Evolutionary conservation across 208 protist species (phyloP), one percentile per base, ranked within the genome.

Genomic region (Trypanosomatidae sp.): DNA sequence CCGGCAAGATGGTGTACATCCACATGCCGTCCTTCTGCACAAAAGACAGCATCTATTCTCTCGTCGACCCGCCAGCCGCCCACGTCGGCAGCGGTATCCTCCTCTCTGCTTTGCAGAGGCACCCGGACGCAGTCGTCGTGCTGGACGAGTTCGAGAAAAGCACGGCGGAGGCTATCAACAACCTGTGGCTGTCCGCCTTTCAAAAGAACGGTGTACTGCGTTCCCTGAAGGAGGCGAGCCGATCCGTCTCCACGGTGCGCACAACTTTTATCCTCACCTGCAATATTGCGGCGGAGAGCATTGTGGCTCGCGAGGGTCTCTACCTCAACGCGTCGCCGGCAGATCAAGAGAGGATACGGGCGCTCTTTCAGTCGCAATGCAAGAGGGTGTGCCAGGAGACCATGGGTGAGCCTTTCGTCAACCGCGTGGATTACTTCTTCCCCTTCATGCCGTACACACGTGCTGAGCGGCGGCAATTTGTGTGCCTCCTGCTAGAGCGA

Each of bases 101-200:
- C 44, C 83, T 96, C 65, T 91, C 88, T n/a, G 89, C 90, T 7
- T 74, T 96, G 46, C 77, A 85, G 44, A 72, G 79, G 39, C 76
- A 91, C 69, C 67, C 76, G 8, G 87, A 95, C 62, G 89, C 92
- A 0, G 88, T 96, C 30, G 88, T 96, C 0, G 88, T 96, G 49
- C 85, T 96, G 58, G 92, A 96, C 72, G 92, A 96, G 66, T 95
- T 96, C 53, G 92, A 96, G 69, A 96, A 96, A 77, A 83, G 87
- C 68, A 88, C 90, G 13, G 87, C 88, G 3, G 86, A 92, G 30
- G 83, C 92, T 0, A 86, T 96, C 60, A 86, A 96, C 69, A 88
- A 96, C 67, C 62, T 96, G 60, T 96, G 89, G 90, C 84, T 96
- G 5, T 95, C 92, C 2, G 92, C 92, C 2, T 96, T 96, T 80